Base-by-base conservation (phyloP, 371 early-diverging fungal genomes). In the Cokeromyces recurvatus region DNA sequence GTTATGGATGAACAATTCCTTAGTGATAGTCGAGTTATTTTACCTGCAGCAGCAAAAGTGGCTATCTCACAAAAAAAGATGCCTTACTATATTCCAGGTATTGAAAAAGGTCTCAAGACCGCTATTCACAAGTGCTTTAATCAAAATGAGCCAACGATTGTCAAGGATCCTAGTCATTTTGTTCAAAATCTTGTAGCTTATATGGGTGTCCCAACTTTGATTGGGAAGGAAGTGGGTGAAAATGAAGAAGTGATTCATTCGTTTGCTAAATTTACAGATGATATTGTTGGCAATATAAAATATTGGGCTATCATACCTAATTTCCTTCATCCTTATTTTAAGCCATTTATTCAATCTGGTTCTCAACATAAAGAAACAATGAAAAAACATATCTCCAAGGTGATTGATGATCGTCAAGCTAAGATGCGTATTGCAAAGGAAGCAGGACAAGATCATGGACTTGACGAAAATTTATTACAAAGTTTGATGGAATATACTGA, bases 241-340 rank as follows among this genome's bases (percentile, higher is more conserved):
- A 57, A 70, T 29, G 41, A 27, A 0, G 34, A 42, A 6, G 64
- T 70, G 1, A 61, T 71, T 32, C 21, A 55, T 9, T 59, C 67
- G n/a, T 67, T 71, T 53, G 62, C 67, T 15, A 53, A 55, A 8
- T 67, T 71, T 25, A 71, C 71, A 0, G 47, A 44, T 2, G 68
- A 71, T 55, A 48, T 71, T 3, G 64, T 62, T 2, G 32, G 35
- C 31, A 67, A 64, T 23, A 16, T 67, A 7, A 43, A 42, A 10
- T 23, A 55, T 1, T 64, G 64, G 27, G 27, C 59, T 34, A 11
- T 47, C 1, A 38, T 51, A 0, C 67, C 71, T 10, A 46, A 48
- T 5, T 42, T 17, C 12, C 36, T 64, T 11, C 71, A 67, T 22
- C 45, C 38, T 2, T 56, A 43, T 8, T 34, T 67, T 31, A 19